Evolutionary conservation across 148 eudicot genomes (phyloP).

Genomic region (Fagopyrum tataricum): DNA sequence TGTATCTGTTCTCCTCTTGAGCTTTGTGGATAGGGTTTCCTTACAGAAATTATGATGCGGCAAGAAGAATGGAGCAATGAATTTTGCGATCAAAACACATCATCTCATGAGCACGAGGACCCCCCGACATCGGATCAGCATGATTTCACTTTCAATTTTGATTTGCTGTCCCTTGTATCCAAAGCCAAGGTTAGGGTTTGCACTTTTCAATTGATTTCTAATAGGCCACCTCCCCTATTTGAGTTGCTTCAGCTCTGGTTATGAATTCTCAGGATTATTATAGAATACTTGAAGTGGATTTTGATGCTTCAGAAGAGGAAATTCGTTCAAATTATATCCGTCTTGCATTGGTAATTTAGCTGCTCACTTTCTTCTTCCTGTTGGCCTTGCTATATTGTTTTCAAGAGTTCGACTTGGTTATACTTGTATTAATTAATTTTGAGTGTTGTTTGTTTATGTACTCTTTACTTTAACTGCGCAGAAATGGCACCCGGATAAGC

Average conservation of each 20-base stretch:
- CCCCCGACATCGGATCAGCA: conserved; percentile 10
- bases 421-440: not conserved
- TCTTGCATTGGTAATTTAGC: conserved; percentile 66
- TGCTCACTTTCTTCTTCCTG: not conserved
- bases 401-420: not conserved
- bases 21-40: not conserved
- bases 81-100: not conserved
- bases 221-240: not conserved
- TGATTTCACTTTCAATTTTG: conserved; percentile 49
- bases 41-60: not conserved
- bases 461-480: conserved; percentile 21
- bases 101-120: conserved; percentile 2
- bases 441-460: not conserved
- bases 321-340: conserved; percentile 90
- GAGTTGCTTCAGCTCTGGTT: not conserved
- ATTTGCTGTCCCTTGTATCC: conserved; percentile 43
- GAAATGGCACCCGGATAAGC: conserved; percentile 99
- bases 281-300: conserved; percentile 72
- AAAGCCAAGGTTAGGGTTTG: conserved; percentile 55
- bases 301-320: conserved; percentile 76
- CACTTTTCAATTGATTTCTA: not conserved
- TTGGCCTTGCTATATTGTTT: not conserved
- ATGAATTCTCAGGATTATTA: conserved; percentile 61
- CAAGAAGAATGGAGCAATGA: not conserved
- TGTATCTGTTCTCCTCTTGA: not conserved